Evolutionary conservation across 106 monocot species (phyloP), one percentile per base, ranked within the genome.

Genomic region (Posidonia australis): DNA sequence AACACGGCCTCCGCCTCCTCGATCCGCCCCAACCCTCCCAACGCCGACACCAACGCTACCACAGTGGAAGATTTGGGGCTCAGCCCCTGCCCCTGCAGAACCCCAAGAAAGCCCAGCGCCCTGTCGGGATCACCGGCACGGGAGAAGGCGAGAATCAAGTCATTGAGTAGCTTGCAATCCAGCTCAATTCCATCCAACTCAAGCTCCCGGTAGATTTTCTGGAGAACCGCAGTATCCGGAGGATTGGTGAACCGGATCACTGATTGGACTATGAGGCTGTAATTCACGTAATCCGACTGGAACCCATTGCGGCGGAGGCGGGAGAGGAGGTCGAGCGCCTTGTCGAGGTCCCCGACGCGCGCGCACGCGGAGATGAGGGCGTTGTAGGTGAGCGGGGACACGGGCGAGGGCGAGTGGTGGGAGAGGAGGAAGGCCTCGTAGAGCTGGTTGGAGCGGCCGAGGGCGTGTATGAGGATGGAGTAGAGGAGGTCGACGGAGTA

Each of bases 1-100:
- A 90, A 96, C 10, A 96, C 59, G 0, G 87, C 82, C 69, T 96
- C 96, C 0, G 90, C 96, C 58, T 90, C 96, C 13, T 69, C 27
- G 1, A 86, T 82, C 4, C 90, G 74, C 14, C 77, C 76, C 0
- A 74, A 67, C 0, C 62, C 21, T 21, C 79, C 82, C 29, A 96
- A 69, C 1, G 82, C 51, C 1, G 80, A 84, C 12, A 87, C 62
- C 20, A 96, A 63, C 0, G 82, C 75, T 18, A 87, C 74, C 52
- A 75, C n/a, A 13, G 75, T 63, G 11, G 68, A 68, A 10, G 67
- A 61, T 78, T 84, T 72, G 2, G 85, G 85, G 17, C 89, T 90
- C n/a, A 96, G 78, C 21, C 94, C 94, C 54, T 79, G 77, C 0
- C 84, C 77, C 76, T 96, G 94, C 18, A 86, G 64, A 24, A 71